phyloP scores from a whole-genome alignment of 1,139 yeast genomes.

The Geotrichum citri-aurantii region DNA sequence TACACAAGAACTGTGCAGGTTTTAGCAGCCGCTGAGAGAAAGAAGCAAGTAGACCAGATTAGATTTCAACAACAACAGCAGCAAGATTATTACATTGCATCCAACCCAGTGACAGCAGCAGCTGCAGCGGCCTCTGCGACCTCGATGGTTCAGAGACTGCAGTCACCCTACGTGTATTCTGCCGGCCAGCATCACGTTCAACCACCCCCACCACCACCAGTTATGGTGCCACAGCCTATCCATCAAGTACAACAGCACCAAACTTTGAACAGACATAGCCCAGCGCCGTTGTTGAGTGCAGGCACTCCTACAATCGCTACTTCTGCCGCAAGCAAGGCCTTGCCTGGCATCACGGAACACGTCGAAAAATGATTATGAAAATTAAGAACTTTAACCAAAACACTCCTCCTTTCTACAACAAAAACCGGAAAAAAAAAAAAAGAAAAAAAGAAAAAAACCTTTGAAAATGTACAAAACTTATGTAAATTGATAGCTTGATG shows the following conservation, averaged over 20 bases:
- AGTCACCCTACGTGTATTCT: slow-evolving; percentile 15
- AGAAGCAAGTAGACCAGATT: slow-evolving; percentile 28
- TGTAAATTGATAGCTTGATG: neutral
- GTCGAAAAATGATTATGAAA: neutral
- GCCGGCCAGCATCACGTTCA: slow-evolving; percentile 10
- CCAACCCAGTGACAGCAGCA: slow-evolving; percentile 14
- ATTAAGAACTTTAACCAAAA: neutral
- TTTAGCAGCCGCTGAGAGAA: slow-evolving; percentile 35
- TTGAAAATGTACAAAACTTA: neutral
- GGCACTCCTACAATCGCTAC: slow-evolving; percentile 3
- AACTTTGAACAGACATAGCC: neutral
- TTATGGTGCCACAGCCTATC: neutral
- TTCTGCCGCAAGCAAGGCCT: slow-evolving; percentile 10
- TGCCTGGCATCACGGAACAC: neutral
- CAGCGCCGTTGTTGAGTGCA: neutral
- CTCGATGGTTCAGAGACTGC: slow-evolving; percentile 12
- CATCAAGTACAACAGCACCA: slow-evolving; percentile 6
- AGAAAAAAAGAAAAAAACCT: neutral
- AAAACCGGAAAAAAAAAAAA: no score
- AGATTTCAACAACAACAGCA: slow-evolving; percentile 22
- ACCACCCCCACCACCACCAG: slow-evolving; percentile 5
- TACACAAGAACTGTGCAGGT: slow-evolving; percentile 37
- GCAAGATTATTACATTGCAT: slow-evolving; percentile 15
- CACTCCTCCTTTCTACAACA: no score
- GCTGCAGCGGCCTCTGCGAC: slow-evolving; percentile 13